Conservation (phyloP, 495 filamentous ascomycete species). For the Penicillium manginii region DNA sequence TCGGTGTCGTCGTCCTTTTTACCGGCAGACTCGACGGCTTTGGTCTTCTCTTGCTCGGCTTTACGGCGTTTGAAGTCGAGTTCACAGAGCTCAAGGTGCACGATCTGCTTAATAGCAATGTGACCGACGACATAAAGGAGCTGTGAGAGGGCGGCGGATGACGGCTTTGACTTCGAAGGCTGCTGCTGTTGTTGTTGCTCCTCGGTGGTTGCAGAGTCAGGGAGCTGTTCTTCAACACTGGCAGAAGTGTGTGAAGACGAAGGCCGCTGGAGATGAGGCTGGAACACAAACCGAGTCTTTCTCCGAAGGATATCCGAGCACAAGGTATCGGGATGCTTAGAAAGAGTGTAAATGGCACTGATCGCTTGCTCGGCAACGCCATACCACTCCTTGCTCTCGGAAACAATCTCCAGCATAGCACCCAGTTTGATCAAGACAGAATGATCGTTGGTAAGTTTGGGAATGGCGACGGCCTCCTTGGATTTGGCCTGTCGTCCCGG, state of each 20-base stretch:
- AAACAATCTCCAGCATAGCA: conserved; percentile 79
- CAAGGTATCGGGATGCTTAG: conserved; percentile 90
- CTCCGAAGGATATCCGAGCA: conserved; percentile 90
- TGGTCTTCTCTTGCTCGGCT: conserved; percentile 88
- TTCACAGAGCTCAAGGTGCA: conserved; percentile 98
- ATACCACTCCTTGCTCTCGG: conserved; percentile 94
- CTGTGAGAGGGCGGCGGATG: conserved; percentile 79
- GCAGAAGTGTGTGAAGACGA: conserved; percentile 33
- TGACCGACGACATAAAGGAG: conserved; percentile 95
- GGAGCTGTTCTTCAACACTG: conserved; percentile 54
- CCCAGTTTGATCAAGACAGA: conserved; percentile 79
- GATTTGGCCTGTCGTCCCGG: conserved; percentile 78
- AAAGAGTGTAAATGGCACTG: conserved; percentile 91
- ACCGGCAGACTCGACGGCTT: conserved; percentile 54
- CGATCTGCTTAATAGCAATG: conserved; percentile 97
- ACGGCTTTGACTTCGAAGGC: conserved; percentile 36
- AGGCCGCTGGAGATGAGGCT: conserved; percentile 38
- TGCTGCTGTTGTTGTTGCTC: conserved; percentile 20
- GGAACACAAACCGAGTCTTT: conserved; percentile 85
- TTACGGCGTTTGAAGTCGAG: conserved; percentile 97
- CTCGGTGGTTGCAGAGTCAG: conserved; percentile 40
- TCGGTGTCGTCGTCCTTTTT: conserved; percentile 52
- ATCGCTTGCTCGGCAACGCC: conserved; percentile 98
- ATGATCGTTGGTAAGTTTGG: conserved; percentile 89
- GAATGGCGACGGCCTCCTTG: conserved; percentile 67